Conservation (phyloP, 148 eudicot species). For the Rhododendron mucronatum region DNA sequence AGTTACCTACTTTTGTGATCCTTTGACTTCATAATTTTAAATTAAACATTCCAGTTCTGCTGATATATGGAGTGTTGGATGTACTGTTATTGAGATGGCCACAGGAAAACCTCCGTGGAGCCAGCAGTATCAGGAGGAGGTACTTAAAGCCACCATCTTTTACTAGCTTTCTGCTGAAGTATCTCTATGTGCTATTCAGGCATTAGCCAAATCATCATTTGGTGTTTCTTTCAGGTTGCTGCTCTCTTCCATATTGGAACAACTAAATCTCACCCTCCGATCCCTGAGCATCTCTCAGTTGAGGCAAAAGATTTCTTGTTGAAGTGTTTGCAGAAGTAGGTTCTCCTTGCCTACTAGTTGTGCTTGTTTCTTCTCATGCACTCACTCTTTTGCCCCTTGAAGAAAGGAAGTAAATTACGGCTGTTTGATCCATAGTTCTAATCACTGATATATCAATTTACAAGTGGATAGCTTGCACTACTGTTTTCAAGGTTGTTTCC, state of each 20-base stretch:
- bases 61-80: conserved; percentile 99
- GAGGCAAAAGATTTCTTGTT: conserved; percentile 74
- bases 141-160: conserved; percentile 13
- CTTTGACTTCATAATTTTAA: background rate
- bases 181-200: background rate
- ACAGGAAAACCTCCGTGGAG: conserved; percentile 99
- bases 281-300: conserved; percentile 76
- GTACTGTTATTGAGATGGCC: conserved; percentile 98
- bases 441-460: background rate
- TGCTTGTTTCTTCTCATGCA: background rate
- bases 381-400: background rate
- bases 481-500: background rate
- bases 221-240: conserved; percentile 44
- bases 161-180: background rate
- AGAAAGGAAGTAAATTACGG: background rate
- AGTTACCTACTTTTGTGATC: background rate
- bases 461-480: background rate
- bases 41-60: conserved; percentile 63
- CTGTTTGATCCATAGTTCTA: background rate
- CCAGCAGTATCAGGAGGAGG: conserved; percentile 91
- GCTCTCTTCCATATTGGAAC: conserved; percentile 80
- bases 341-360: background rate
- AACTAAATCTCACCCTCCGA: conserved; percentile 82
- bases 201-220: background rate
- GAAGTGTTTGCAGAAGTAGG: conserved; percentile 75